Conservation (phyloP, 768 basidiomycete genomes). For the Amanita polypyramis region DNA sequence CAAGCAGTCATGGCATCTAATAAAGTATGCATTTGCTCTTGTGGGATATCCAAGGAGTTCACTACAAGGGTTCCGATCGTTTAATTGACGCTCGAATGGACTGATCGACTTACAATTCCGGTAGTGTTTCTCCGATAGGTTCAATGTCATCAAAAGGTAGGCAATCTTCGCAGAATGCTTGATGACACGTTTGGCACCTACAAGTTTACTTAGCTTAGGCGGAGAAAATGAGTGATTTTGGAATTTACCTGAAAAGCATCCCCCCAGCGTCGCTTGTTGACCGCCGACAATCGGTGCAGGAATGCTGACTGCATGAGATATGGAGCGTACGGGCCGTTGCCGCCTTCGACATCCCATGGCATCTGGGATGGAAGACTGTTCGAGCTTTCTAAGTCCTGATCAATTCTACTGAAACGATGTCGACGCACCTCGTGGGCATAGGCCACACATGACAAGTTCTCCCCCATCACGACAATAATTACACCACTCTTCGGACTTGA, state of each 20-base stretch:
- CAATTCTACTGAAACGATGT: background rate
- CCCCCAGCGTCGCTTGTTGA: conserved; percentile 39
- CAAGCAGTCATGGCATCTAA: conserved; percentile 40
- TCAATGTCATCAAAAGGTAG: conserved; percentile 38
- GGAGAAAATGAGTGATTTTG: background rate
- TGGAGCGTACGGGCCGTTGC: background rate
- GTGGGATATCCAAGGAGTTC: conserved; percentile 28
- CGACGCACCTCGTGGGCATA: conserved; percentile 44
- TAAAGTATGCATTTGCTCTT: conserved; percentile 30
- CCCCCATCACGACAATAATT: conserved; percentile 52
- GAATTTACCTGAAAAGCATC: conserved; percentile 42
- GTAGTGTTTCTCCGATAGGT: conserved; percentile 41
- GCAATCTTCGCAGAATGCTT: conserved; percentile 56
- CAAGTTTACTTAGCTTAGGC: background rate
- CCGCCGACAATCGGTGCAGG: conserved; percentile 33
- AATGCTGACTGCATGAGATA: conserved; percentile 39
- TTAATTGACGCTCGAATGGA: background rate
- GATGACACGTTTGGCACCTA: conserved; percentile 50
- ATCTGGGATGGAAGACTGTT: conserved; percentile 43
- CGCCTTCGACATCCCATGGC: conserved; percentile 27
- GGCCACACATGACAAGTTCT: conserved; percentile 32
- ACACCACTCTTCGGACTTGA: conserved; percentile 50
- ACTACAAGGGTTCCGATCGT: conserved; percentile 17
- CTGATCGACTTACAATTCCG: conserved; percentile 41
- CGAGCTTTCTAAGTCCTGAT: background rate